Evolutionary conservation across 2,329 filamentous ascomycete species (phyloP).

Genomic region (Thermothelomyces thermophilus): DNA sequence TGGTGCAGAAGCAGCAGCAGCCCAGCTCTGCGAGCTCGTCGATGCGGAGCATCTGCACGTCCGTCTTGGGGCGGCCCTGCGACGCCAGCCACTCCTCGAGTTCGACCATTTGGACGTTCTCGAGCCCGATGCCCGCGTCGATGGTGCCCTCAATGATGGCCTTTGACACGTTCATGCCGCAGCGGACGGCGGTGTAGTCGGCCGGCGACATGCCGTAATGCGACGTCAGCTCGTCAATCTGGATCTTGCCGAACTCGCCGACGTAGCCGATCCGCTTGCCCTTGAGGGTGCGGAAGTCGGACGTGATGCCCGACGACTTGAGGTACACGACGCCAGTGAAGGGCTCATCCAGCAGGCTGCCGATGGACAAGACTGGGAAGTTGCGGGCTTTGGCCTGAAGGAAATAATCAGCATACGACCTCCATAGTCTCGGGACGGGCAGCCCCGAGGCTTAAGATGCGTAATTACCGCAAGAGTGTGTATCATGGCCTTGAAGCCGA

Average conservation of each 20-base stretch:
- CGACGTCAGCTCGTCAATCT: slow-evolving; percentile 73
- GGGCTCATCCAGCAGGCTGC: slow-evolving; percentile 70
- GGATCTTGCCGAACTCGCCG: slow-evolving; percentile 76
- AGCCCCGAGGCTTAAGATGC: too few species aligned
- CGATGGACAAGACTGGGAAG: slow-evolving; percentile 67
- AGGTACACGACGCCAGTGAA: slow-evolving; percentile 76
- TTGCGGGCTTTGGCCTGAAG: slow-evolving; percentile 63
- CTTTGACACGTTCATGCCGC: slow-evolving; percentile 75
- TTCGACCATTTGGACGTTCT: slow-evolving; percentile 80
- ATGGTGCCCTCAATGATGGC: slow-evolving; percentile 67
- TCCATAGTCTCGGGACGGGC: too few species aligned
- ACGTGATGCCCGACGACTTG: slow-evolving; percentile 65
- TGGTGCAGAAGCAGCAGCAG: slow-evolving; percentile 79
- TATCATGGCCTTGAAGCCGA: slow-evolving; percentile 81
- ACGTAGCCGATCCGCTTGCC: slow-evolving; percentile 75
- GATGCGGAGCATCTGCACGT: slow-evolving; percentile 76
- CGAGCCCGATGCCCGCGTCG: slow-evolving; percentile 65
- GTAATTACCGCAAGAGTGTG: slow-evolving; percentile 68
- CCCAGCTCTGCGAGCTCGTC: slow-evolving; percentile 73
- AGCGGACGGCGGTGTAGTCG: slow-evolving; percentile 71
- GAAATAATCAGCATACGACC: slow-evolving; percentile 5
- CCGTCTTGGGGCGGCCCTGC: slow-evolving; percentile 55
- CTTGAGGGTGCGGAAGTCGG: slow-evolving; percentile 67
- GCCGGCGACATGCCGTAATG: slow-evolving; percentile 67
- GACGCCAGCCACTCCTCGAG: slow-evolving; percentile 65